Evolutionary conservation across 371 early-diverging fungal genomes (phyloP), one percentile per base, ranked within the genome.

Genomic region (Furculomyces boomerangus): DNA sequence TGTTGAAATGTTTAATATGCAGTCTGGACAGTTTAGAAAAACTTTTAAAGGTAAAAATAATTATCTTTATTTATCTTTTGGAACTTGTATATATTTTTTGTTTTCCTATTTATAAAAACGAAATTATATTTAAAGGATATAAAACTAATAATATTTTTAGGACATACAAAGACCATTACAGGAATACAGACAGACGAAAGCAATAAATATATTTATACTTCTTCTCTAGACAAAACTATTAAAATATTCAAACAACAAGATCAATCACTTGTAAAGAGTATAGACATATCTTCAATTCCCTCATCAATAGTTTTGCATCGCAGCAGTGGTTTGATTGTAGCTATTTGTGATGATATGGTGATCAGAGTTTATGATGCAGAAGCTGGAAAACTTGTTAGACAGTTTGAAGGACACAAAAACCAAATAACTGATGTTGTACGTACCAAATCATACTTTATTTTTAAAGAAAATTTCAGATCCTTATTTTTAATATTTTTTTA

Each of bases 1-100:
- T 16, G 72, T 95, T 43, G 89, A 90, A 48, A 83, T 86, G 83
- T 89, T 74, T 75, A 95, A 93, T 74, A 71, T 95, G 78, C 98
- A 97, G 60, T 93, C 93, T 25, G 95, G 93, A 14, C 49, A 78
- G 43, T 69, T 74, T 37, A 78, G 89, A 26, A 77, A 78, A 57
- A 67, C 80, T 14, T 86, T 84, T 57, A 54, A 43, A 20, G 43
- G 43, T 43, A 10, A 16, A 16, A 35, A 10, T 35, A 35, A 10
- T 35, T 7, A 16, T 10, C 35, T 10, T 35, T 16, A 35, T 35
- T 35, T 35, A 35, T 35, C 16, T 35, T 16, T 35, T 10, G 7
- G 16, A 35, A 10, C 7, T n/a, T n/a, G 22, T 13, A 43, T 16
- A 43, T 43, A 13, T 43, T 43, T n/a, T 43, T n/a, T n/a, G n/a